A percentile compares a stretch with the other conserved stretches of the same genome.
These are phyloP conservation scores for Filosporella fistucella DNA, from an alignment of 495 filamentous ascomycete genomes.

Conservation along the genomic window DNA sequence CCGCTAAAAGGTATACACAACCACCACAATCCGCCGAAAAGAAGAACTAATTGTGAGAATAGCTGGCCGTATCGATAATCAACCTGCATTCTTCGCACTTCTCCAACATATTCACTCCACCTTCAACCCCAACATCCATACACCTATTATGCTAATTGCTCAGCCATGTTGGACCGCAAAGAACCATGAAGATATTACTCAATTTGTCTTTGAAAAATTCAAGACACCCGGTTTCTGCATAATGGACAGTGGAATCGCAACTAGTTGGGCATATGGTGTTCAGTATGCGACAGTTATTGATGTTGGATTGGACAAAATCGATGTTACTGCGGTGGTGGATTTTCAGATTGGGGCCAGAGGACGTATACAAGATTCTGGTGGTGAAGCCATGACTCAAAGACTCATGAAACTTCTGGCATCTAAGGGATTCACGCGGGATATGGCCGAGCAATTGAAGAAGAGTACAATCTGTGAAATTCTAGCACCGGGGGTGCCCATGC, in stretches of 20 bases:
- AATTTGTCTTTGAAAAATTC: constrained; percentile 95
- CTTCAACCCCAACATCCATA: constrained; percentile 87
- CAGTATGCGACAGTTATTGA: constrained; percentile 78
- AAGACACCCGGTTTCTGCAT: constrained; percentile 86
- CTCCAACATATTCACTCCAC: constrained; percentile 82
- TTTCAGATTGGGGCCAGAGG: constrained; percentile 61
- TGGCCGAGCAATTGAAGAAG: constrained; percentile 94
- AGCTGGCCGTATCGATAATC: constrained; percentile 80
- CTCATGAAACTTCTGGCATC: constrained; percentile 62
- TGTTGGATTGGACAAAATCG: constrained; percentile 84
- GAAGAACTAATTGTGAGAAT: background rate
- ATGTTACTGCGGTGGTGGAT: constrained; percentile 83
- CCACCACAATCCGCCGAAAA: no score
- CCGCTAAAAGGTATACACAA: constrained; percentile 68
- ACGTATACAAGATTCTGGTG: constrained; percentile 68
- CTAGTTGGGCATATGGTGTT: constrained; percentile 77
- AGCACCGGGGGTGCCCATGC: constrained; percentile 56
- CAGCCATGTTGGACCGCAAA: constrained; percentile 82
- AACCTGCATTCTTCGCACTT: constrained; percentile 88
- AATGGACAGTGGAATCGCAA: constrained; percentile 79
- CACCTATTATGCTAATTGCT: constrained; percentile 81
- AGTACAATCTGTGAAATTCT: constrained; percentile 87
- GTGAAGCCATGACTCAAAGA: constrained; percentile 81
- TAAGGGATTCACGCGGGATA: constrained; percentile 73
- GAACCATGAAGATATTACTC: constrained; percentile 76